These are phyloP conservation scores for Candida schatavii DNA, from an alignment of 805 yeast genomes.

Conservation along the genomic window DNA sequence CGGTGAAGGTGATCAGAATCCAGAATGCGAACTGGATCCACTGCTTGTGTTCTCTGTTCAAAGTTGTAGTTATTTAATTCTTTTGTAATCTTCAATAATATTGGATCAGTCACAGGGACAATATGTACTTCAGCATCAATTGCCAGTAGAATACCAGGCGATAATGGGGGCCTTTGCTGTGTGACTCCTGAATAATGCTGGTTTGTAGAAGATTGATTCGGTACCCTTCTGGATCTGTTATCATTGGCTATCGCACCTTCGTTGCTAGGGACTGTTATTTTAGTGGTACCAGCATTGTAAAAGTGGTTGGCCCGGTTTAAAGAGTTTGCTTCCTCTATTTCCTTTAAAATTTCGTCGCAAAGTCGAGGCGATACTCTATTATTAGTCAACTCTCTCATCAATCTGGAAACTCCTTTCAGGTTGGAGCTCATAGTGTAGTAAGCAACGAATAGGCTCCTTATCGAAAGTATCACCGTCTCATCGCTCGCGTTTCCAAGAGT, in stretches of 20 bases:
- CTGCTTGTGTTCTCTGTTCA: constrained; percentile 35
- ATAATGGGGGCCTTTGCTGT: constrained; percentile 4
- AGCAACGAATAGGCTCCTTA: constrained; percentile 19
- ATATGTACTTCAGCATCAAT: not conserved
- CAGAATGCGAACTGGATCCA: constrained; percentile 16
- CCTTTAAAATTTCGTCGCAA: constrained; percentile 1
- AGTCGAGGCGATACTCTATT: constrained; percentile 23
- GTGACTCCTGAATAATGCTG: not conserved
- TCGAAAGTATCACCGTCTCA: constrained; percentile 14
- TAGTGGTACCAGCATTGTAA: not conserved
- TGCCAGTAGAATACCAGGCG: not conserved
- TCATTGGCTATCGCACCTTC: not conserved
- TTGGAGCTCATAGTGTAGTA: constrained; percentile 29
- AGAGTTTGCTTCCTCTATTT: constrained; percentile 14
- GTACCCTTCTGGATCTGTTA: not conserved
- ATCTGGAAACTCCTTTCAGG: constrained; percentile 43
- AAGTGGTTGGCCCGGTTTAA: constrained; percentile 23
- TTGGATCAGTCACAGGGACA: constrained; percentile 4
- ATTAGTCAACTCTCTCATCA: constrained; percentile 38
- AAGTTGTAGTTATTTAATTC: constrained; percentile 32
- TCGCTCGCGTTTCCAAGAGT: constrained; percentile 1
- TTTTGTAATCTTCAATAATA: constrained; percentile 13
- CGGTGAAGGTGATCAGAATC: constrained; percentile 18
- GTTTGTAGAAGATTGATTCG: not conserved
- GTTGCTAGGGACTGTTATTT: not conserved